Conservation (phyloP, 2,329 filamentous ascomycete species). For the Alternaria ethzedia region DNA sequence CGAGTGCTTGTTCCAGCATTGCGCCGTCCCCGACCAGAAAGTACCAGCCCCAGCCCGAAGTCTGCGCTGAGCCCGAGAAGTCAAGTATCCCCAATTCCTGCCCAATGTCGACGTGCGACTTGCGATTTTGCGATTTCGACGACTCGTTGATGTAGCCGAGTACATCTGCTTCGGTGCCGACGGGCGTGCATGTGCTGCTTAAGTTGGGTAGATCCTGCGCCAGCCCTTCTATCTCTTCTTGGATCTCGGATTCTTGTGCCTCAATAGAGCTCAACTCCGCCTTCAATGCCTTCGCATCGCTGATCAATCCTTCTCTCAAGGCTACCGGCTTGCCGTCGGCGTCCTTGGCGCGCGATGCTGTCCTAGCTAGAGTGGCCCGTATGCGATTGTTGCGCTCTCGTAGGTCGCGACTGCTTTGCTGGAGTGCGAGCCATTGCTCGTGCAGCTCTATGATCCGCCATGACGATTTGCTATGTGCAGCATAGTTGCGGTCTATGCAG, state of each 20-base stretch:
- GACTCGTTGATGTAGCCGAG: slow-evolving; percentile 75
- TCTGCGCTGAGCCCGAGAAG: slow-evolving; percentile 79
- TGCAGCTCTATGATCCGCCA: slow-evolving; percentile 60
- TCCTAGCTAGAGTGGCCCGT: slow-evolving; percentile 59
- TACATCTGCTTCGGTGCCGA: slow-evolving; percentile 68
- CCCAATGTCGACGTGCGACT: slow-evolving; percentile 87
- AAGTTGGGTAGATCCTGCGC: slow-evolving; percentile 86
- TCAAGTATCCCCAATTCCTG: slow-evolving; percentile 87
- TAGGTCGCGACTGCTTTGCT: slow-evolving; percentile 65
- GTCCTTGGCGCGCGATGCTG: slow-evolving; percentile 35
- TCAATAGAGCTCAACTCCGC: slow-evolving; percentile 66
- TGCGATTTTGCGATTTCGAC: slow-evolving; percentile 58
- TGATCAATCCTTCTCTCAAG: slow-evolving; percentile 61
- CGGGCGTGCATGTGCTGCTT: slow-evolving; percentile 77
- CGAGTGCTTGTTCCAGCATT: slow-evolving; percentile 89
- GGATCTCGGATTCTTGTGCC: slow-evolving; percentile 65
- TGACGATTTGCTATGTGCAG: slow-evolving; percentile 58
- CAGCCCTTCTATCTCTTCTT: slow-evolving; percentile 72
- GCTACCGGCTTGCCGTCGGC: slow-evolving; percentile 43
- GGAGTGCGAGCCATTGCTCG: slow-evolving; percentile 56
- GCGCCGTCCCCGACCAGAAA: slow-evolving; percentile 91
- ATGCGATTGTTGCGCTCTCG: slow-evolving; percentile 72
- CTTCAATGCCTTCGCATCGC: slow-evolving; percentile 71
- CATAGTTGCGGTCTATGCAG: slow-evolving; percentile 85
- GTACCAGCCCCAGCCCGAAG: slow-evolving; percentile 97